Base-by-base conservation (phyloP, 768 basidiomycete species). In the Flagelloscypha sp. region DNA sequence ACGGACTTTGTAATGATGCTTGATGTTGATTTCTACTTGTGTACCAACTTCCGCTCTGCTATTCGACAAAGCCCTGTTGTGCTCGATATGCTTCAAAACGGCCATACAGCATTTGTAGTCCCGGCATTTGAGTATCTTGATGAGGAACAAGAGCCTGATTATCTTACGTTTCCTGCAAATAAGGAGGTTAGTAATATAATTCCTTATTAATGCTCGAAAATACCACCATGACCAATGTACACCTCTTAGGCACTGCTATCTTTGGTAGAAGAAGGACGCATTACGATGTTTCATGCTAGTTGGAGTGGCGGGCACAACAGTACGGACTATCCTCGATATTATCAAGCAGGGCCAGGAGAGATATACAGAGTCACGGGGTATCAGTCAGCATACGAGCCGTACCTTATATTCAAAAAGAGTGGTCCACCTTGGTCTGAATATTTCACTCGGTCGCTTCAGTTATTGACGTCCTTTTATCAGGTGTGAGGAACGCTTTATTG, bases 401-500 rank as follows among this genome's bases (percentile, higher is more conserved):
- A 92, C 49, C 70, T 89, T 27, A 76, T 93, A 30, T 82, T 85
- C 50, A 81, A 72, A 57, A 84, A 79, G 43, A 69, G 84, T 44
- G 74, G 74, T 2, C 71, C 81, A 4, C 81, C 83, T 16, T 89
- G 85, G 84, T 84, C 44, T 24, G 47, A 24, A 40, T 17, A 8
- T n/a, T 6, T 35, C 24, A 29, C 18, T 38, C n/a, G 17, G 27
- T 35, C 23, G 17, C 9, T 11, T 10, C 19, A n/a, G 18, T 13
- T 19, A 20, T 12, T 27, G 23, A 20, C 7, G 15, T 21, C 5
- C 11, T 15, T n/a, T 8, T 33, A 15, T 27, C 41, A 88, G 86
- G 86, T 92, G 88, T 48, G 87, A 92, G 48, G 87, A 90, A 53
- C 74, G 87, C 22, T 93, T 93, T 49, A 70, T 89, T 30, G 89